phyloP scores from a whole-genome alignment of 192 early-diverging fungal genomes.

The Chytriomyces hyalinus region DNA sequence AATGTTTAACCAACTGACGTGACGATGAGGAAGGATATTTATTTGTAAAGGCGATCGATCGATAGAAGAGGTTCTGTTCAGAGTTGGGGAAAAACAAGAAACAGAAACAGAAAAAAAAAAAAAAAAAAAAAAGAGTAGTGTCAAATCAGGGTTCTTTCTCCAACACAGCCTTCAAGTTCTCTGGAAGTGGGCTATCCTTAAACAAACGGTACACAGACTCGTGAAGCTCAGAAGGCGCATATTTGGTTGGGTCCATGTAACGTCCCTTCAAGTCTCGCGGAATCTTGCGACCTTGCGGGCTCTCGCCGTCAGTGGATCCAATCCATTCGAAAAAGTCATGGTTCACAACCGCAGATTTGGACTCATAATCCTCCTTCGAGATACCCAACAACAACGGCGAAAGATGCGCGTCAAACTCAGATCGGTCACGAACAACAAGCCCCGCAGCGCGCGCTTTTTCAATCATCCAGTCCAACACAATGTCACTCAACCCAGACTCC shows the following conservation, averaged over 20 bases:
- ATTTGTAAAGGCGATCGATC: too few relatives aligned
- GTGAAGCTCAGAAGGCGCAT: background rate
- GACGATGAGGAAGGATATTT: too few relatives aligned
- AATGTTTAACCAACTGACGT: too few relatives aligned
- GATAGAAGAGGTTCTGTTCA: too few relatives aligned
- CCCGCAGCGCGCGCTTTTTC: slow-evolving; percentile 31
- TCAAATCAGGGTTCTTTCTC: background rate
- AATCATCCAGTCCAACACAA: slow-evolving; percentile 34
- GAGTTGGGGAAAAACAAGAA: background rate
- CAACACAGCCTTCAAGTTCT: slow-evolving; percentile 15
- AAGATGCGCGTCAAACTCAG: background rate
- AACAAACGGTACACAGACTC: slow-evolving; percentile 10
- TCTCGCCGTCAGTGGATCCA: background rate
- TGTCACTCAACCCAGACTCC: slow-evolving; percentile 30
- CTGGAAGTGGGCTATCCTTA: slow-evolving; percentile 8
- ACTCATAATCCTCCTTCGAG: background rate
- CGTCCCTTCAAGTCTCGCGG: slow-evolving; percentile 19
- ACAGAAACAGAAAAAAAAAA: background rate
- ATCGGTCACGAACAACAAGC: background rate
- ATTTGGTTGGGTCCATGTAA: slow-evolving; percentile 6
- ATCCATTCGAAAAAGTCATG: slow-evolving; percentile 17
- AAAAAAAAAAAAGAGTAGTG: background rate
- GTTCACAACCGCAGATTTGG: background rate
- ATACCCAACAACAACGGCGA: slow-evolving; percentile 20
- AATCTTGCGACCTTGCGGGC: slow-evolving; percentile 13